Conservation (phyloP, 1,284 basidiomycete species). For the Rhodofomes roseus region DNA sequence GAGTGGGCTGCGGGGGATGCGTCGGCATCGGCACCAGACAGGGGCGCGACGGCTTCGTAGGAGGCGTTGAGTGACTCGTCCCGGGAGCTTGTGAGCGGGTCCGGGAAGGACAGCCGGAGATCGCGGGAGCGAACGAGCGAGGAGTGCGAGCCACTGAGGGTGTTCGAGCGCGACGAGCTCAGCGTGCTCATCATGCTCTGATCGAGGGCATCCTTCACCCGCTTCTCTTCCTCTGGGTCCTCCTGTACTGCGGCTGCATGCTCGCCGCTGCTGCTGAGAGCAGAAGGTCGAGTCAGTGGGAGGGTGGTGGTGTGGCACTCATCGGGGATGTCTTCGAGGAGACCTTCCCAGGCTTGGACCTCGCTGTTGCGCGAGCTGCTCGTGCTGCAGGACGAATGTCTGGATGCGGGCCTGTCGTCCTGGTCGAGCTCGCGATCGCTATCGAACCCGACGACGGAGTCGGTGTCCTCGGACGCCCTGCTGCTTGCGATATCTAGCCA, state of each 20-base stretch:
- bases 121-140: conserved; percentile 61
- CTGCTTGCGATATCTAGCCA: conserved; percentile 73
- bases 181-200: conserved; percentile 77
- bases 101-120: conserved; percentile 72
- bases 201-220: conserved; percentile 66
- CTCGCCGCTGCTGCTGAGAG: conserved; percentile 20
- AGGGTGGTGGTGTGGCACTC: conserved; percentile 27
- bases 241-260: conserved; percentile 4
- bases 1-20: conserved; percentile 11
- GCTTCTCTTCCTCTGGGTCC: conserved; percentile 53
- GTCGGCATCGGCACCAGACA: conserved; percentile 20
- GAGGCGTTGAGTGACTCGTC: conserved; percentile 49
- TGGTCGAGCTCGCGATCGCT: conserved; percentile 52
- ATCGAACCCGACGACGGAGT: conserved; percentile 51
- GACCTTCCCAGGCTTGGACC: conserved; percentile 70
- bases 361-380: conserved; percentile 63
- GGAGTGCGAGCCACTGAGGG: conserved; percentile 41
- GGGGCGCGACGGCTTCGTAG: conserved; percentile 42
- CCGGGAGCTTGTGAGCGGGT: conserved; percentile 66
- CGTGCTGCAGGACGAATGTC: conserved; percentile 62
- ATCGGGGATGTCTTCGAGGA: conserved; percentile 56
- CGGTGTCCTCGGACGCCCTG: conserved; percentile 62
- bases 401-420: conserved; percentile 50
- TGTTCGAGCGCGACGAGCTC: conserved; percentile 37
- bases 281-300: conserved; percentile 15